Evolutionary conservation across 139 green algal species (phyloP).

Genomic region (Diplosphaera chodatii): DNA sequence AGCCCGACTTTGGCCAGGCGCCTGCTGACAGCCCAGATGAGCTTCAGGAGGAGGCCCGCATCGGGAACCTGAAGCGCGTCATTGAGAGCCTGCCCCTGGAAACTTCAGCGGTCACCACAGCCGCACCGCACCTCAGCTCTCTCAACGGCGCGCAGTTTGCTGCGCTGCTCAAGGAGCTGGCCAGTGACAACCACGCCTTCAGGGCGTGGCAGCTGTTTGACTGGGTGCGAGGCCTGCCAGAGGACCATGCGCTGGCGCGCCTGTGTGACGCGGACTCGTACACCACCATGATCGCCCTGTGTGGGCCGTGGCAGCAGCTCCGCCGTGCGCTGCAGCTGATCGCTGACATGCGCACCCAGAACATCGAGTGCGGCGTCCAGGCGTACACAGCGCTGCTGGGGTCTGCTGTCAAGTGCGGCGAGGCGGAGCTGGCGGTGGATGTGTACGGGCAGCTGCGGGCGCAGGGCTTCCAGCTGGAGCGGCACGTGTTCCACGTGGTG

Average conservation of each 20-base stretch:
- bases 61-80: conserved; percentile 7
- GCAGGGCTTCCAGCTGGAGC: conserved; percentile 5
- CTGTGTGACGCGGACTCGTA: conserved; percentile 44
- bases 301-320: conserved; percentile 58
- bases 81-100: conserved; percentile 38
- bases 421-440: conserved; percentile 60
- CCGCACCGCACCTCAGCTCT: conserved; percentile 25
- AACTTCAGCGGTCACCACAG: conserved; percentile 30
- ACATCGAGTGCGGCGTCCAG: conserved; percentile 43
- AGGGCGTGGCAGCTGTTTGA: conserved; percentile 55
- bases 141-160: conserved; percentile 29
- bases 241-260: conserved; percentile 22
- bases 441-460: conserved; percentile 19
- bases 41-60: too few relatives aligned
- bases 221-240: conserved; percentile 37
- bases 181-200: conserved; percentile 21
- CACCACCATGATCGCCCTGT: conserved; percentile 55
- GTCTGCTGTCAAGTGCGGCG: conserved; percentile 69
- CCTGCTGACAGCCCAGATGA: too few relatives aligned
- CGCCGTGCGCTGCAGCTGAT: conserved; percentile 62
- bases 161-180: conserved; percentile 42
- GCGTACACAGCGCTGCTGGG: conserved; percentile 73
- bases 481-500: conserved; percentile 29
- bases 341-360: conserved; percentile 57
- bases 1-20: too few relatives aligned